Conservation (phyloP, 768 basidiomycete genomes). For the Myochromella boudieri region DNA sequence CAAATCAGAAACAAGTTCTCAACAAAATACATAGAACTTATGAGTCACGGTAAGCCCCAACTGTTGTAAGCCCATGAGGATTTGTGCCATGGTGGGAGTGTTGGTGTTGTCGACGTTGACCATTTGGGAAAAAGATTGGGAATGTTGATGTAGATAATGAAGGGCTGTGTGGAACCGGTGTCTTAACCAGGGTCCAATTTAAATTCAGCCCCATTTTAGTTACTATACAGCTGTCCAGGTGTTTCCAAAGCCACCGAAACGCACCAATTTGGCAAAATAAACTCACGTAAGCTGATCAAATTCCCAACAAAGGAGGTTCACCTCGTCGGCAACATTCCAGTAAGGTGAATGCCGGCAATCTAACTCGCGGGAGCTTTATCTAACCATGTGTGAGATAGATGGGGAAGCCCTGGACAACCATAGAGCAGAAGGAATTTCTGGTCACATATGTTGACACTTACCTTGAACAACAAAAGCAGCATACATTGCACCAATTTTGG, state of each 20-base stretch:
- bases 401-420: neutral
- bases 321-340: too few species aligned
- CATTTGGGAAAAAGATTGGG: too few species aligned
- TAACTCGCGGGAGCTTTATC: neutral
- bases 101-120: neutral
- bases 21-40: neutral
- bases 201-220: neutral
- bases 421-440: neutral
- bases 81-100: neutral
- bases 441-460: neutral
- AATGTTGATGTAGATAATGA: neutral
- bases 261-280: neutral
- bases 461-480: neutral
- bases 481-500: neutral
- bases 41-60: neutral
- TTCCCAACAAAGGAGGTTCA: neutral
- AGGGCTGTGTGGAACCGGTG: neutral
- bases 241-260: neutral
- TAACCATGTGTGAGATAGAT: neutral
- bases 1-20: neutral
- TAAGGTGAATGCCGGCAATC: neutral
- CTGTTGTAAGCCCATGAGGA: neutral
- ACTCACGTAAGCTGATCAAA: neutral
- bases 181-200: neutral
- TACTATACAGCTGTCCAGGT: constrained; percentile 4